These are phyloP conservation scores for Cyphellophora europaea DNA, from an alignment of 2,329 filamentous ascomycete genomes.

Conservation along the genomic window DNA sequence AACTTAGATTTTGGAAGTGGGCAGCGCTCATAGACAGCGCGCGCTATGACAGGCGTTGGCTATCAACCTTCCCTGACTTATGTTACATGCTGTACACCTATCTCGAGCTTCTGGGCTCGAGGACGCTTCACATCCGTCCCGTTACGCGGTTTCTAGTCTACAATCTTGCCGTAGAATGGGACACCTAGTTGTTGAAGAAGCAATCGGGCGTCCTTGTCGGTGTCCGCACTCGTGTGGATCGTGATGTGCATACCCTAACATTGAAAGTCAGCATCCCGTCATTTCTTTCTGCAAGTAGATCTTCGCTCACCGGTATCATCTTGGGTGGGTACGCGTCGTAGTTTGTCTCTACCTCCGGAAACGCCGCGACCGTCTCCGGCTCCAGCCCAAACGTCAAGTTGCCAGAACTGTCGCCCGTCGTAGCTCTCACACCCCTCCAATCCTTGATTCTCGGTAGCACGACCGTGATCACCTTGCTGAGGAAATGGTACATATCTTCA, in stretches of 20 bases:
- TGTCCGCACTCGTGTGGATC: constrained; percentile 74
- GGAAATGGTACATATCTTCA: constrained; percentile 77
- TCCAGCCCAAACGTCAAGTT: constrained; percentile 78
- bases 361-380: constrained; percentile 66
- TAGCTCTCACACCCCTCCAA: constrained; percentile 70
- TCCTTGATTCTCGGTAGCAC: constrained; percentile 95
- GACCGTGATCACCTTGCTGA: constrained; percentile 81
- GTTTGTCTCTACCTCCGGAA: constrained; percentile 91
- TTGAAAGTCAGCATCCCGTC: constrained; percentile 41
- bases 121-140: neutral
- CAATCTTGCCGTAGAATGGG: constrained; percentile 71
- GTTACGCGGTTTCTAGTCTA: constrained; percentile 31
- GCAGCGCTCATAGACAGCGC: too few species aligned
- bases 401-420: constrained; percentile 75
- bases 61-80: too few species aligned
- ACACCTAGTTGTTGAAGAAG: constrained; percentile 63
- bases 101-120: neutral
- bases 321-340: constrained; percentile 52
- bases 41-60: too few species aligned
- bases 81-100: neutral
- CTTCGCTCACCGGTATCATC: constrained; percentile 15
- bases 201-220: constrained; percentile 73
- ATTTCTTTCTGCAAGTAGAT: constrained; percentile 47
- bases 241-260: constrained; percentile 77
- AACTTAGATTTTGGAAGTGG: too few species aligned